Percentiles rank a stretch among this genome's conserved stretches.
Conservation (phyloP, 257 asterid genomes). For the Catharanthus roseus region DNA sequence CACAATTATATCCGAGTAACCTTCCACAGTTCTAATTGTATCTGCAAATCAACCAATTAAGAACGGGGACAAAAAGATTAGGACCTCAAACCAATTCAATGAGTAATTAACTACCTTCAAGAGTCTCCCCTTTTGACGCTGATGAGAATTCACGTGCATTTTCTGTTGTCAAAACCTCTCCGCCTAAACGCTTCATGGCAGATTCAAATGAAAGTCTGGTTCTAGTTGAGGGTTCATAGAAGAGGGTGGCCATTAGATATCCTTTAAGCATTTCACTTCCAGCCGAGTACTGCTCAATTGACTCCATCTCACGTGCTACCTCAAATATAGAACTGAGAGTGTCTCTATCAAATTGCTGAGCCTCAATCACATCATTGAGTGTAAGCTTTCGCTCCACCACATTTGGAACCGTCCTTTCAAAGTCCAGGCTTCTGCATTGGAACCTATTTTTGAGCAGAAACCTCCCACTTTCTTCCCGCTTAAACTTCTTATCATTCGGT, state of each 20-base stretch:
- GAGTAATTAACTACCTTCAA: slow-evolving; percentile 56
- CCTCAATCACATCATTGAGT: slow-evolving; percentile 73
- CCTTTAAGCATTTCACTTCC: slow-evolving; percentile 78
- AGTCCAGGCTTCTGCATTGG: slow-evolving; percentile 46
- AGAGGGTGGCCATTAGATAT: slow-evolving; percentile 83
- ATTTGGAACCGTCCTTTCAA: slow-evolving; percentile 33
- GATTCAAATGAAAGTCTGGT: slow-evolving; percentile 98
- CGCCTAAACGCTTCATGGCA: slow-evolving; percentile 83
- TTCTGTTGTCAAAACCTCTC: slow-evolving; percentile 92
- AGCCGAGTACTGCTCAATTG: slow-evolving; percentile 62
- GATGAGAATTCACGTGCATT: slow-evolving; percentile 96
- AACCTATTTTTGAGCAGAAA: slow-evolving; percentile 19
- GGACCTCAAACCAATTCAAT: no score
- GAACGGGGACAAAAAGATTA: background rate
- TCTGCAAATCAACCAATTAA: slow-evolving; percentile 36
- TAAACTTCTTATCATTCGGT: slow-evolving; percentile 17
- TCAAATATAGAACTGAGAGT: slow-evolving; percentile 74
- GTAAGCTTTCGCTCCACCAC: slow-evolving; percentile 52
- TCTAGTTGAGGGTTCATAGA: slow-evolving; percentile 93
- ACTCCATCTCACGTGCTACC: slow-evolving; percentile 90
- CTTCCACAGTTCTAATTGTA: slow-evolving; percentile 87
- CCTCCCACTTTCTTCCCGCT: slow-evolving; percentile 16
- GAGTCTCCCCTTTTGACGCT: slow-evolving; percentile 97
- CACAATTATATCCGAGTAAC: slow-evolving; percentile 83
- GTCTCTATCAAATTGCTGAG: slow-evolving; percentile 84